Percentiles rank a stretch among this genome's conserved stretches.
Conservation (phyloP, 177 flowering plant genomes). For the Vitis hybrid region DNA sequence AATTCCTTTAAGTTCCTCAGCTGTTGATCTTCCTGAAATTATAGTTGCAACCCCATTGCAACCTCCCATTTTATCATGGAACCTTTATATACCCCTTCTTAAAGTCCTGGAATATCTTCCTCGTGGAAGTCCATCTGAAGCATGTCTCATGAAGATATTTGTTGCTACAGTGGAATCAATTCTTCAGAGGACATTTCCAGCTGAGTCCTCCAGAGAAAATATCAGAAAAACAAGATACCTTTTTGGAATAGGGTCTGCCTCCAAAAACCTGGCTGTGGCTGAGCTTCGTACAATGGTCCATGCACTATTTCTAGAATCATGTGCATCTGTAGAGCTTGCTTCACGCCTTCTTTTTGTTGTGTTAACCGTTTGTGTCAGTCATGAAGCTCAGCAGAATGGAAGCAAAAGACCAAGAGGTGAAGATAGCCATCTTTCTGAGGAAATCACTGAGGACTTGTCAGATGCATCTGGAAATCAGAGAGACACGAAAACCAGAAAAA, state of each 20-base stretch:
- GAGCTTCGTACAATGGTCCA: conserved; percentile 98
- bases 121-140: conserved; percentile 97
- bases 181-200: conserved; percentile 85
- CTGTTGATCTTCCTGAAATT: conserved; percentile 93
- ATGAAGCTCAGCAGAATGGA: conserved; percentile 77
- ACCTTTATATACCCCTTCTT: conserved; percentile 86
- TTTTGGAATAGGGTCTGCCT: conserved; percentile 53
- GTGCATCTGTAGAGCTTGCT: conserved; percentile 87
- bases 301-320: conserved; percentile 83
- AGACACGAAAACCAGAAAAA: conserved; percentile 31
- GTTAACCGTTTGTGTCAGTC: conserved; percentile 90
- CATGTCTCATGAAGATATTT: conserved; percentile 95
- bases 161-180: conserved; percentile 96
- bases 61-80: conserved; percentile 93
- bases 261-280: conserved; percentile 92
- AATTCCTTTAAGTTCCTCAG: conserved; percentile 83
- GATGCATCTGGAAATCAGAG: conserved; percentile 30
- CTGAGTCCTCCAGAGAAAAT: conserved; percentile 54
- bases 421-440: conserved; percentile 33
- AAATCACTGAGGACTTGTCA: conserved; percentile 37
- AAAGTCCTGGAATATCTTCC: conserved; percentile 97
- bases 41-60: conserved; percentile 90
- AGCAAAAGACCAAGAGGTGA: conserved; percentile 62
- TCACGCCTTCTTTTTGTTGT: conserved; percentile 90
- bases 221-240: conserved; percentile 50